Evolutionary conservation across 176 grass and related monocot genomes (phyloP), one percentile per base, ranked within the genome.

Genomic region (Melocanna baccifera): DNA sequence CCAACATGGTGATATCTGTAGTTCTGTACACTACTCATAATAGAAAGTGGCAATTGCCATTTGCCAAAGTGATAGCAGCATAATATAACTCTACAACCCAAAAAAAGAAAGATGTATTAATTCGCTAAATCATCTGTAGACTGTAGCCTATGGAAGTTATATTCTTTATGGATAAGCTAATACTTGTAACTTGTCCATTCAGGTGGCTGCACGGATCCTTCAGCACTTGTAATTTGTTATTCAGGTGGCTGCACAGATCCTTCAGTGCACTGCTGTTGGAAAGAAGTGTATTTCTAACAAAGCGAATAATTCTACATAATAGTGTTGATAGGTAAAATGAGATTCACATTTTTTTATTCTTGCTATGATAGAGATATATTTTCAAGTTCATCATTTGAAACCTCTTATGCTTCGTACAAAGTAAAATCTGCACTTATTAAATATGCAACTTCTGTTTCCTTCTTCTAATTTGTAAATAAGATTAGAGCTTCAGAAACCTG

Each of bases 241-340:
- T n/a, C n/a, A n/a, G n/a, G n/a, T n/a, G n/a, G n/a, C n/a, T n/a
- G n/a, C n/a, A n/a, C n/a, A n/a, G n/a, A n/a, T n/a, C n/a, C n/a
- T n/a, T n/a, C n/a, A n/a, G n/a, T n/a, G n/a, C 65, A 95, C 88
- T 83, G 93, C 89, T 87, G 55, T 81, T 62, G 91, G 89, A 39
- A 98, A 93, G 88, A 95, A 92, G 41, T 83, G 88, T 87, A 86
- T 85, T 85, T 93, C 93, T 39, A 86, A 87, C 23, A 95, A 98
- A 91, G 96, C 93, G 77, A 82, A 50, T 78, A 22, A 78, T 5
- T 78, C 0, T 70, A 70, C 48, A 43, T 51, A 19, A 34, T 16
- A 12, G 10, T 19, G 0, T 69, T 77, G 51, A 70, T 23, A 70
- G 9, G 29, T 70, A 48, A 80, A 34, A 34, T 63, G 41, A 36